phyloP scores from a whole-genome alignment of 306 rosid species.

The Astragalus glycyphyllos region DNA sequence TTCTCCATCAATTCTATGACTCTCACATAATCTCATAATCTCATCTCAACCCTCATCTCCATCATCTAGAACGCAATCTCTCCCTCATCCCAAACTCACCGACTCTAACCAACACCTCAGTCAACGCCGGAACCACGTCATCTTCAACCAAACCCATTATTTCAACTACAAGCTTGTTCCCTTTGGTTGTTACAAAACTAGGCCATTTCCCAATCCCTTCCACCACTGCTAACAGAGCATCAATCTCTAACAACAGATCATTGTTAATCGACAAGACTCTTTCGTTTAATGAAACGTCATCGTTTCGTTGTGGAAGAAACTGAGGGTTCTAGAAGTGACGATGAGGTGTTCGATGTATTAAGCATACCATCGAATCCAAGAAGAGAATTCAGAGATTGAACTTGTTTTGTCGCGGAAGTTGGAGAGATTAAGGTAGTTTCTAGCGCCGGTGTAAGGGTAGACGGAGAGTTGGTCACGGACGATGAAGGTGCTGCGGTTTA shows the following conservation, averaged over 20 bases:
- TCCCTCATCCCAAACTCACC: too few species aligned
- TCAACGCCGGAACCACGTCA: slow-evolving; percentile 45
- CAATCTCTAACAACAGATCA: slow-evolving; percentile 54
- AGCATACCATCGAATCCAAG: slow-evolving; percentile 78
- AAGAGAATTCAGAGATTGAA: slow-evolving; percentile 54
- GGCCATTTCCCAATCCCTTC: not conserved
- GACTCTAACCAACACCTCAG: slow-evolving; percentile 46
- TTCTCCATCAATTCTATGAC: too few species aligned
- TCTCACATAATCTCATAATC: too few species aligned
- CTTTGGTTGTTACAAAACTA: not conserved
- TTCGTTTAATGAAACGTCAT: too few species aligned
- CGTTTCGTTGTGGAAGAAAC: slow-evolving; percentile 25
- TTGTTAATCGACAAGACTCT: slow-evolving; percentile 28
- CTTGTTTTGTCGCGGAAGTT: slow-evolving; percentile 63
- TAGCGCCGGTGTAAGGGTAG: slow-evolving; percentile 62
- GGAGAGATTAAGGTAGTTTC: slow-evolving; percentile 87
- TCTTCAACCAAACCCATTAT: slow-evolving; percentile 53
- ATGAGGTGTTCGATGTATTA: slow-evolving; percentile 60
- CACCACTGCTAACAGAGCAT: slow-evolving; percentile 28
- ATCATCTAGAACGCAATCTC: too few species aligned
- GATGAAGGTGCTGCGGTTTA: slow-evolving; percentile 64
- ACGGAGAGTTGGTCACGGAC: slow-evolving; percentile 78
- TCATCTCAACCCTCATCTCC: not conserved
- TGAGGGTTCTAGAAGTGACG: slow-evolving; percentile 48
- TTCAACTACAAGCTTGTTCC: slow-evolving; percentile 47